These are phyloP conservation scores for Fremontodendron californicum DNA, from an alignment of 345 rosid species.

Conservation along the genomic window DNA sequence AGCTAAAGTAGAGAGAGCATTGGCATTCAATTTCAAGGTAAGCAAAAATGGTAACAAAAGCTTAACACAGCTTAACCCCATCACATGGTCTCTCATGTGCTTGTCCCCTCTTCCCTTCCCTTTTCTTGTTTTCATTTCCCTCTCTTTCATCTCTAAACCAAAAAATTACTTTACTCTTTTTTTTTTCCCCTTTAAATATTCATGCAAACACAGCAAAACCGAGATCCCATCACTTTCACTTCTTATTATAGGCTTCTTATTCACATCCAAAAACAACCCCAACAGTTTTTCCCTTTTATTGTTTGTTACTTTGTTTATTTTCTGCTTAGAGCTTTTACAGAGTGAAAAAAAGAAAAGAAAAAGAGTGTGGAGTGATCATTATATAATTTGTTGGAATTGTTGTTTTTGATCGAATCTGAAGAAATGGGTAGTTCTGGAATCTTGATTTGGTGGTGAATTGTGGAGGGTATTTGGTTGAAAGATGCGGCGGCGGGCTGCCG, in stretches of 20 bases:
- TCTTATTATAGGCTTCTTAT: not conserved
- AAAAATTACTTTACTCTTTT: too few relatives aligned
- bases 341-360: not conserved
- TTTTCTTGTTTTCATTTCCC: not conserved
- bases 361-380: not conserved
- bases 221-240: constrained; percentile 21
- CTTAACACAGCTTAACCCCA: not conserved
- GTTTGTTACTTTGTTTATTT: not conserved
- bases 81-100: constrained; percentile 3
- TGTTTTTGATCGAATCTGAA: constrained; percentile 19
- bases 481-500: constrained; percentile 97
- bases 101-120: not conserved
- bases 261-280: not conserved
- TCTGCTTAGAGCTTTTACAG: not conserved
- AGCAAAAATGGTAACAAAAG: not conserved
- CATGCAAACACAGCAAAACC: not conserved
- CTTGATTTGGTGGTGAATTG: constrained; percentile 45
- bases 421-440: constrained; percentile 26
- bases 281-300: not conserved
- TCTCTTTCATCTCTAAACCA: not conserved
- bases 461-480: constrained; percentile 34
- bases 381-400: not conserved
- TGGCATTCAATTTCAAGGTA: not conserved
- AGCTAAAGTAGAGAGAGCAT: not conserved
- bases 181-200: not conserved